Conservation (phyloP, 164 flowering plant genomes). For the Vitis rupestris region DNA sequence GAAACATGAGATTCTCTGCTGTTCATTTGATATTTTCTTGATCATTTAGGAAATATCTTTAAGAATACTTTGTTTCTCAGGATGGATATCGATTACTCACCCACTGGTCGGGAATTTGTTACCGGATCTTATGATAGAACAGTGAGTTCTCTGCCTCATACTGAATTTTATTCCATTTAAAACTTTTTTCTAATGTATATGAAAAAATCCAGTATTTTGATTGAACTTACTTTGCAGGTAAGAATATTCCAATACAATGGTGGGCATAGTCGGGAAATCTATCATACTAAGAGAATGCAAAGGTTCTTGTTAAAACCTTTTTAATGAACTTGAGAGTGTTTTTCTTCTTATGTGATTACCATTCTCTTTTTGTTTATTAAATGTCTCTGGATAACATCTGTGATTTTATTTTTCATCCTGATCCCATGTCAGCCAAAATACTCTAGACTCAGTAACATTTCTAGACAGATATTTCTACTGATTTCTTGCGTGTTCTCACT, state of each 20-base stretch:
- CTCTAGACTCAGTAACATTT: no score
- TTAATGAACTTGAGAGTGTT: background rate
- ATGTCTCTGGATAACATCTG: no score
- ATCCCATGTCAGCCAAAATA: no score
- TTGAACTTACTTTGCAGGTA: slow-evolving; percentile 45
- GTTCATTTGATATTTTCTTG: background rate
- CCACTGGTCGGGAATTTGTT: slow-evolving; percentile 97
- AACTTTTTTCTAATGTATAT: background rate
- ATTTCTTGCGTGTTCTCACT: background rate
- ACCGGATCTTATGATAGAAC: slow-evolving; percentile 98
- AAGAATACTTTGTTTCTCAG: slow-evolving; percentile 33
- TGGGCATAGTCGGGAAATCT: slow-evolving; percentile 89
- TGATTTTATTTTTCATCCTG: no score
- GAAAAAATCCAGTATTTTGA: background rate
- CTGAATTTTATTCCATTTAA: background rate
- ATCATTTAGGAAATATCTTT: background rate
- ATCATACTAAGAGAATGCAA: slow-evolving; percentile 99
- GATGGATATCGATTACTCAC: slow-evolving; percentile 96
- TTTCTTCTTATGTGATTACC: background rate
- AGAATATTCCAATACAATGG: slow-evolving; percentile 90
- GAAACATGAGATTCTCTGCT: background rate
- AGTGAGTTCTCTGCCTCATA: slow-evolving; percentile 43
- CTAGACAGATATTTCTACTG: no score
- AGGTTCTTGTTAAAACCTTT: slow-evolving; percentile 44
- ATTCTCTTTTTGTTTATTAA: background rate